A percentile compares a stretch with the other conserved stretches of the same genome.
These are phyloP conservation scores for Globisporangium mamillatum DNA, from an alignment of 352 stramenopile genomes.

Conservation along the genomic window DNA sequence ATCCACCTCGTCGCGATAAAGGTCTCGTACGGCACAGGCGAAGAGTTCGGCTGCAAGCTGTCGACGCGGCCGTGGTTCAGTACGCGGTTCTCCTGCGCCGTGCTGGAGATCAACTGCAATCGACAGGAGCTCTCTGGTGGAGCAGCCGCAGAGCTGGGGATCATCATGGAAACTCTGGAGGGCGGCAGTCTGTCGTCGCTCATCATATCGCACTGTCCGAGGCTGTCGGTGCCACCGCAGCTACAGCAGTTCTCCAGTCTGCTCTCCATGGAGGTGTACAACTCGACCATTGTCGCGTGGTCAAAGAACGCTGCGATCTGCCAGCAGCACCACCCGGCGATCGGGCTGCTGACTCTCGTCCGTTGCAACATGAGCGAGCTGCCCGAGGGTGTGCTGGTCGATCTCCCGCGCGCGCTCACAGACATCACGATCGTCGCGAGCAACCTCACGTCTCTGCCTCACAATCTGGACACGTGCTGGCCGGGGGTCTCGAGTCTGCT, in stretches of 20 bases:
- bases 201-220: conserved; percentile 26
- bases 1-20: conserved; percentile 20
- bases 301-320: conserved; percentile 20
- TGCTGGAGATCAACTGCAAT: conserved; percentile 18
- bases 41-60: conserved; percentile 25
- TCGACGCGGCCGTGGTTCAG: conserved; percentile 27
- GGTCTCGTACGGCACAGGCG: conserved; percentile 7
- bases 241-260: conserved; percentile 27
- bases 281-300: conserved; percentile 30
- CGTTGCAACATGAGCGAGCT: conserved; percentile 13
- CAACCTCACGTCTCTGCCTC: conserved; percentile 12
- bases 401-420: conserved; percentile 11
- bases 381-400: neutral
- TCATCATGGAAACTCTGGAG: conserved; percentile 21
- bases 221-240: conserved; percentile 20
- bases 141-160: conserved; percentile 10
- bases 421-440: conserved; percentile 15
- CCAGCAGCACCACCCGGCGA: conserved; percentile 13
- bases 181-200: conserved; percentile 20
- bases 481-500: conserved; percentile 10
- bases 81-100: conserved; percentile 19
- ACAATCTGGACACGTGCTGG: conserved; percentile 14
- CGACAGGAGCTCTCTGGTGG: conserved; percentile 13
- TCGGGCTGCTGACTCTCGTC: conserved; percentile 11
- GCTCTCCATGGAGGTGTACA: conserved; percentile 32